Evolutionary conservation across 352 stramenopile species (phyloP).

Genomic region (Blastocystis sp.): DNA sequence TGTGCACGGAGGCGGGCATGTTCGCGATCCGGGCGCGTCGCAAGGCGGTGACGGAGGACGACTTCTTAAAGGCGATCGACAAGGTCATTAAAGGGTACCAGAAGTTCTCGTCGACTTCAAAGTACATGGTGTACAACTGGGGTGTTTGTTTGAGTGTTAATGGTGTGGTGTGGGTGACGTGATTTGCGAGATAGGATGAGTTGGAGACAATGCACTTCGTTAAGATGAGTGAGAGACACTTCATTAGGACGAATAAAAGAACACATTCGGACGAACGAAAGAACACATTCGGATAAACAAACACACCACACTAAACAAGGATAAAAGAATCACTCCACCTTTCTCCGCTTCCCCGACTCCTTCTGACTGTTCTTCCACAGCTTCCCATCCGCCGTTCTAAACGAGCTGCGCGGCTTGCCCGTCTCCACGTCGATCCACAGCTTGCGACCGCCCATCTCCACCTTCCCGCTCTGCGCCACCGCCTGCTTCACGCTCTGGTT

Average conservation of each 20-base stretch:
- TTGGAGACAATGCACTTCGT: no score
- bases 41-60: conserved; percentile 98
- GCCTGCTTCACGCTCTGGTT: conserved; percentile 84
- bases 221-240: no score
- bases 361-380: conserved; percentile 83
- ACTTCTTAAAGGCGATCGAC: conserved; percentile 99
- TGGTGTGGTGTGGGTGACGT: background rate
- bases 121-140: conserved; percentile 98
- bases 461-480: conserved; percentile 77
- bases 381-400: conserved; percentile 83
- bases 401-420: conserved; percentile 88
- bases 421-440: conserved; percentile 90
- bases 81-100: conserved; percentile 99
- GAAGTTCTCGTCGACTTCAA: conserved; percentile 99
- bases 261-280: no score
- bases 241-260: no score
- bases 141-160: conserved; percentile 49
- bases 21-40: conserved; percentile 96
- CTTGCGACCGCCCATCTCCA: conserved; percentile 83
- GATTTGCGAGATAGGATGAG: background rate
- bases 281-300: background rate
- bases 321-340: conserved; percentile 77
- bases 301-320: background rate
- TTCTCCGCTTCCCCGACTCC: conserved; percentile 75
- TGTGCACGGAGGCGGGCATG: conserved; percentile 97